These are phyloP conservation scores for Verruconis gallopava DNA, from an alignment of 2,329 filamentous ascomycete genomes.

Conservation along the genomic window DNA sequence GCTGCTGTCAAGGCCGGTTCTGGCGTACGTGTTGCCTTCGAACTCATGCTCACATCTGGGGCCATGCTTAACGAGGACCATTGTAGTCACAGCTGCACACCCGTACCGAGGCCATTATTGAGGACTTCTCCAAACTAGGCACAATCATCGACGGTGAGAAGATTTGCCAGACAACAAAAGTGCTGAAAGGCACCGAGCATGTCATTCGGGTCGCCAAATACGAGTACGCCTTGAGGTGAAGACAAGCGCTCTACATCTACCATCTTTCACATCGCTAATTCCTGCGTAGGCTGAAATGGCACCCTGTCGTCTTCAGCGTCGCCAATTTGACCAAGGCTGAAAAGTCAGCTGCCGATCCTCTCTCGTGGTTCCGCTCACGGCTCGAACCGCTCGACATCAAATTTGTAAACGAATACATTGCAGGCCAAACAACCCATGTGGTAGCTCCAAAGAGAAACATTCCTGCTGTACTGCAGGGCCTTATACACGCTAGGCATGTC, in stretches of 20 bases:
- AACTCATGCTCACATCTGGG: not conserved
- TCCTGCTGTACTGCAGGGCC: constrained; percentile 69
- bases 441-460: constrained; percentile 85
- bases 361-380: constrained; percentile 46
- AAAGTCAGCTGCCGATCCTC: constrained; percentile 35
- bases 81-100: constrained; percentile 46
- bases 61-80: not conserved
- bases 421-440: constrained; percentile 67
- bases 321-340: constrained; percentile 54
- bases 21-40: constrained; percentile 38
- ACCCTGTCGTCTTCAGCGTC: constrained; percentile 68
- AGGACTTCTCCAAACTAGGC: constrained; percentile 75
- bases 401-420: constrained; percentile 58
- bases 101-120: constrained; percentile 58
- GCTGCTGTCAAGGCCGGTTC: constrained; percentile 51
- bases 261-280: constrained; percentile 2
- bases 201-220: constrained; percentile 61
- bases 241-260: constrained; percentile 1
- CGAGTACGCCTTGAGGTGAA: constrained; percentile 46
- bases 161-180: constrained; percentile 48
- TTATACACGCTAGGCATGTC: constrained; percentile 69
- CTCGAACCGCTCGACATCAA: constrained; percentile 87
- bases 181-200: constrained; percentile 45
- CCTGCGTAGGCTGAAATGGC: constrained; percentile 57
- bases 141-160: constrained; percentile 61